Base-by-base conservation (phyloP, 2,329 filamentous ascomycete species). In the Sordariomycetes sp. region DNA sequence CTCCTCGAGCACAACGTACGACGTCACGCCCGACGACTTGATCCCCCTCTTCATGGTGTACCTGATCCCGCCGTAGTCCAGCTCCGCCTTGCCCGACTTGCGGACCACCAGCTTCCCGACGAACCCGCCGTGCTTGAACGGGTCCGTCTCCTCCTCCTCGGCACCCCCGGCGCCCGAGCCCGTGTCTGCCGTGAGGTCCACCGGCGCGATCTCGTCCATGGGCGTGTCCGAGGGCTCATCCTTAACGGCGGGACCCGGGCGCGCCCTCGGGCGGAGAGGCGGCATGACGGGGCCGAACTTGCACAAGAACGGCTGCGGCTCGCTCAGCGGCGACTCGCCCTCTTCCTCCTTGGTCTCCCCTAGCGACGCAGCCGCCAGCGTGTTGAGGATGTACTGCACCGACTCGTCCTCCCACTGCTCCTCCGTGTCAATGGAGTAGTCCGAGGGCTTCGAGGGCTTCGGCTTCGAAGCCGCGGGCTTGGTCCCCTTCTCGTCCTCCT, bases 251-350 rank as follows among this genome's bases (percentile, higher is more conserved):
- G 62, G 59, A 24, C 57, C 34, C 66, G 61, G 24, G 65, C 64
- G 25, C 64, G 61, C 13, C 64, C 59, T 58, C 61, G 65, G 54
- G 4, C 55, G 59, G n/a, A 85, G 69, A 0, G 79, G 77, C 8
- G 82, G 81, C 12, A 85, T 73, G 3, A 84, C 70, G 5, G 81
- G 81, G 48, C 82, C 82, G 62, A 86, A 79, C 62, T 85, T 82
- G 69, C 85, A 85, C 54, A 86, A 72, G 60, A 57, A 53, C 22
- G 56, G 56, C 25, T 52, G 45, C 28, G 56, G 56, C 10, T 53
- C 57, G 24, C 35, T 52, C 28, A 60, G 53, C 20, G 52, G 59
- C 22, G 58, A 53, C 10, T 54, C 50, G 10, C 56, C 54, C 20
- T 60, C 61, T 32, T 62, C 62, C 35, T 60, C 54, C 60, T 62